Evolutionary conservation across 768 basidiomycete species (phyloP), one percentile per base, ranked within the genome.

Genomic region (Hysterangium stoloniferum): DNA sequence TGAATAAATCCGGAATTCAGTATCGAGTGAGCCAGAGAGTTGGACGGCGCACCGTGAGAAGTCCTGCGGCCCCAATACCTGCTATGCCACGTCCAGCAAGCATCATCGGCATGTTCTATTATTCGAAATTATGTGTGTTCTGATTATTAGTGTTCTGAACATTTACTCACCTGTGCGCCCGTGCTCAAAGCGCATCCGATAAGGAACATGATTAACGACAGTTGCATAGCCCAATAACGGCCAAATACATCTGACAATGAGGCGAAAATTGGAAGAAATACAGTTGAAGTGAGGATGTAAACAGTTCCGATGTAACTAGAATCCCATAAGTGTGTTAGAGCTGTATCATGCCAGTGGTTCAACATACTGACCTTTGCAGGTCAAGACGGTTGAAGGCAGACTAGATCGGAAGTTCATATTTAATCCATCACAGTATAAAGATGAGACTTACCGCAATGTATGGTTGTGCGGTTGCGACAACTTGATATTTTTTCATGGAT

Each of bases 201-300:
- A 19, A 74, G 58, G 59, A 78, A 78, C 49, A 75, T 58, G 11
- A 72, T 5, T 9, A 78, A 57, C 3, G 72, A 64, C 2, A 71
- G 15, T 54, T 77, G 76, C 29, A 76, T 61, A 1, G 73, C 70
- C 52, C 64, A 65, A 54, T 77, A 68, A 1, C 77, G 71, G 7
- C 76, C 76, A 61, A 70, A 74, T 19, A 77, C 64, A 54, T 77
- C 76, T 8, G 74, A 69, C 6, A 78, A 52, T 6, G 71, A 71
- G 1, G 72, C 75, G 37, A 73, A 78, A 6, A 78, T 56, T 4
- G 76, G 76, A 7, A 78, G 62, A 59, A 77, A 78, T 42, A 76
- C 73, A 3, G 77, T 76, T 15, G 74, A 74, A 0, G 77, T 68
- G 13, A 78, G 63, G 20, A 77, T 61, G 49, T 78, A 77, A 2